phyloP scores from a whole-genome alignment of 306 rosid genomes.

The Sindora glabra region DNA sequence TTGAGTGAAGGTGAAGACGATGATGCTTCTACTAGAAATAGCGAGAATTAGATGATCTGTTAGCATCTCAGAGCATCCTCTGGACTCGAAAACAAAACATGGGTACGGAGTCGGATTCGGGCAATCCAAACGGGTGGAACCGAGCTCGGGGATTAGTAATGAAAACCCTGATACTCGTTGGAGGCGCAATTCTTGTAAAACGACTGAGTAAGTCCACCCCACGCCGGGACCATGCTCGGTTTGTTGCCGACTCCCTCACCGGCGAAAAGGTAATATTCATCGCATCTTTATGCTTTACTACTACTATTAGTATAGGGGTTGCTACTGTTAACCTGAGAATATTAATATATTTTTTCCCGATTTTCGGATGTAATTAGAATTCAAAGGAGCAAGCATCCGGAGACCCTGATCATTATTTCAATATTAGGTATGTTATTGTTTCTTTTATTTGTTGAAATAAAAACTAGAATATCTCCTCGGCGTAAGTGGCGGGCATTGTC shows the following conservation, averaged over 20 bases:
- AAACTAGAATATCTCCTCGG: not conserved
- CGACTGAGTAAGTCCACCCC: slow-evolving; percentile 95
- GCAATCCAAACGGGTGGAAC: slow-evolving; percentile 48
- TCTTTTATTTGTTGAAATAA: not conserved
- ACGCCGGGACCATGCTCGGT: slow-evolving; percentile 94
- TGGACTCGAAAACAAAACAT: not conserved
- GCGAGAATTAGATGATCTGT: not conserved
- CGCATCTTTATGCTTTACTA: not conserved
- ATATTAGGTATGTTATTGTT: slow-evolving; percentile 46
- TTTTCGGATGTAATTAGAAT: slow-evolving; percentile 24
- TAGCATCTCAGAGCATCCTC: not conserved
- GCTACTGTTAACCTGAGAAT: not conserved
- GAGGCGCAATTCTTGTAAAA: slow-evolving; percentile 82
- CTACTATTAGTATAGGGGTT: not conserved
- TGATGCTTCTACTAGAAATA: not conserved
- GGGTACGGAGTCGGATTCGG: slow-evolving; percentile 43
- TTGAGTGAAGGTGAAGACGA: not conserved
- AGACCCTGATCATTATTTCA: slow-evolving; percentile 91
- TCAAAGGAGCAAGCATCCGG: slow-evolving; percentile 88
- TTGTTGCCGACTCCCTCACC: slow-evolving; percentile 67
- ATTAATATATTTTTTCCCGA: not conserved
- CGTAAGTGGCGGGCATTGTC: not conserved
- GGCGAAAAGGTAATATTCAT: slow-evolving; percentile 66
- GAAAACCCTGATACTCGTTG: slow-evolving; percentile 63
- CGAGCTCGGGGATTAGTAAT: slow-evolving; percentile 60